phyloP scores from a whole-genome alignment of 352 stramenopile genomes.

The Plasmopara viticola region DNA sequence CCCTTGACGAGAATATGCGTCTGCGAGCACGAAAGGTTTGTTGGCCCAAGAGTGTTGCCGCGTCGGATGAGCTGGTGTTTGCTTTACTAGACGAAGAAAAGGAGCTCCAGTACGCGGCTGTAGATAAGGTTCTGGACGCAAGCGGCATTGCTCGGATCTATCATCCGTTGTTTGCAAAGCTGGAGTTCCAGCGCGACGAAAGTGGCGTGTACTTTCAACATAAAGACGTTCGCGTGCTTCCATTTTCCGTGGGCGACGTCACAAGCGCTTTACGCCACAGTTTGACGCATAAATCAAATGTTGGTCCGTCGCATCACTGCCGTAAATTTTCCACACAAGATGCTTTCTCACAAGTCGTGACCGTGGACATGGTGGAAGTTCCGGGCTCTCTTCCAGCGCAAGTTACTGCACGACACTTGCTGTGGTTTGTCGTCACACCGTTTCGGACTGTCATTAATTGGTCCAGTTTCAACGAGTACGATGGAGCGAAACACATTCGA shows the following conservation, averaged over 20 bases:
- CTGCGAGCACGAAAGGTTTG: constrained; percentile 16
- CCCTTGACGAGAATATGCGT: constrained; percentile 19
- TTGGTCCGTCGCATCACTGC: constrained; percentile 17
- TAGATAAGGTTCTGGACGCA: constrained; percentile 18
- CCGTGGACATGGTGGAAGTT: constrained; percentile 22
- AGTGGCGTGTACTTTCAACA: constrained; percentile 15
- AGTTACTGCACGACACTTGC: constrained; percentile 15
- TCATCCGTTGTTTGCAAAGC: constrained; percentile 16
- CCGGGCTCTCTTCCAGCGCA: constrained; percentile 5
- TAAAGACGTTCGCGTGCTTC: constrained; percentile 20
- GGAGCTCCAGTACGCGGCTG: constrained; percentile 18
- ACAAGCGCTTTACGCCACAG: constrained; percentile 9
- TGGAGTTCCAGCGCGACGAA: constrained; percentile 5
- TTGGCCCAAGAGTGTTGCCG: constrained; percentile 13
- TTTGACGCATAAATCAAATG: constrained; percentile 13
- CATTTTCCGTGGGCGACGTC: constrained; percentile 16
- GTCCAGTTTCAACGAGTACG: constrained; percentile 24
- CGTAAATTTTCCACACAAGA: constrained; percentile 16
- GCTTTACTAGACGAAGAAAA: constrained; percentile 26
- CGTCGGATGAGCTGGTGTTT: constrained; percentile 26
- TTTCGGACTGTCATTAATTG: constrained; percentile 21
- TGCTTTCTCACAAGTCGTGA: constrained; percentile 12
- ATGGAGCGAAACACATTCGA: constrained; percentile 16
- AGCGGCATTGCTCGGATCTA: constrained; percentile 19
- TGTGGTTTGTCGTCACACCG: constrained; percentile 13